These are phyloP conservation scores for Pittosporum tobira DNA, from an alignment of 129 eudicot species.

Conservation along the genomic window DNA sequence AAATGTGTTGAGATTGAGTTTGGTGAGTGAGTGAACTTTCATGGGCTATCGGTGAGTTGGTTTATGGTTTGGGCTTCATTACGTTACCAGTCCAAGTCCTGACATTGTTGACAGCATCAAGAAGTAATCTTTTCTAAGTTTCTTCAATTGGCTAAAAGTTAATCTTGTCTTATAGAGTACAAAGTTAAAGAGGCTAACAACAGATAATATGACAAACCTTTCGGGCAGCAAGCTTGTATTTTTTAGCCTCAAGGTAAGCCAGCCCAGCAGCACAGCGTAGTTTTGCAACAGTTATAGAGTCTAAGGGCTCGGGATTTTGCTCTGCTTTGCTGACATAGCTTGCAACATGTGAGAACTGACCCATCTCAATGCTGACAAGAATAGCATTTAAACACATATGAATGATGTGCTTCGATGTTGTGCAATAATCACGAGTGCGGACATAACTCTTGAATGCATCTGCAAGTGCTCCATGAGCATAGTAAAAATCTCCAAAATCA, in stretches of 20 bases:
- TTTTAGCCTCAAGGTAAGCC: slow-evolving; percentile 73
- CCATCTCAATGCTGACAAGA: slow-evolving; percentile 96
- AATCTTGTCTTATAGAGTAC: background rate
- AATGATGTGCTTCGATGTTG: slow-evolving; percentile 76
- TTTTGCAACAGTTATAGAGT: slow-evolving; percentile 57
- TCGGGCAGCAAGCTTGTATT: slow-evolving; percentile 97
- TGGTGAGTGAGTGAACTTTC: too few species aligned
- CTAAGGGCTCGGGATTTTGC: slow-evolving; percentile 56
- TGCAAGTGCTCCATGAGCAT: slow-evolving; percentile 82
- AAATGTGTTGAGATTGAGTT: too few species aligned
- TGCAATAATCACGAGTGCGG: slow-evolving; percentile 97
- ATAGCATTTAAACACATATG: slow-evolving; percentile 96
- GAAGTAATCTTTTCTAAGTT: background rate
- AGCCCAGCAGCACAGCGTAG: slow-evolving; percentile 89
- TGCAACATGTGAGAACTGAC: slow-evolving; percentile 85
- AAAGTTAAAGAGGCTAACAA: background rate
- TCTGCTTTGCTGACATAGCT: slow-evolving; percentile 95
- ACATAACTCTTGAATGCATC: slow-evolving; percentile 95
- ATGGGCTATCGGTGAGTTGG: too few species aligned
- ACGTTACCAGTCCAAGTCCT: too few species aligned
- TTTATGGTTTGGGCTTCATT: too few species aligned
- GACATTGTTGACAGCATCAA: too few species aligned
- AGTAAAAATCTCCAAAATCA: slow-evolving; percentile 94
- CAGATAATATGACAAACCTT: slow-evolving; percentile 46
- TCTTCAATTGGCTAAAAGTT: background rate